These are phyloP conservation scores for Trametes hirsuta DNA, from an alignment of 1,284 basidiomycete genomes.

Conservation along the genomic window DNA sequence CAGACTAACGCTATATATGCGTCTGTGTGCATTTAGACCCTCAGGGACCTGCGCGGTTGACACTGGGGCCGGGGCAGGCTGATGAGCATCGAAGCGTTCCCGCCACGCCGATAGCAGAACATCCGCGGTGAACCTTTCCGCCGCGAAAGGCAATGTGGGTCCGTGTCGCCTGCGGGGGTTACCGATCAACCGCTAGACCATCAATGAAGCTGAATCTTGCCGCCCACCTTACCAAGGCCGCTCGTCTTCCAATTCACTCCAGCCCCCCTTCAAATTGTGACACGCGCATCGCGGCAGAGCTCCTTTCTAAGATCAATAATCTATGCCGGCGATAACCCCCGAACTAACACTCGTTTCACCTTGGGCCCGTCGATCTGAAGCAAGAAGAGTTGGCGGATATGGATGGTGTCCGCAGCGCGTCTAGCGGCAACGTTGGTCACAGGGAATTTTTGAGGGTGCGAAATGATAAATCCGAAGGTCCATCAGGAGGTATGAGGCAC, in stretches of 20 bases:
- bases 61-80: background rate
- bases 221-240: slow-evolving; percentile 2
- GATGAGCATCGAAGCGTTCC: slow-evolving; percentile 9
- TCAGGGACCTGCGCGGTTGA: slow-evolving; percentile 6
- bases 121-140: background rate
- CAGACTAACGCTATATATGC: slow-evolving; percentile 8
- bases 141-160: slow-evolving; percentile 15
- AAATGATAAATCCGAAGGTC: background rate
- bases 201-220: slow-evolving; percentile 11
- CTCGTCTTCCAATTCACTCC: background rate
- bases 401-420: background rate
- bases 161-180: slow-evolving; percentile 2
- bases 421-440: background rate
- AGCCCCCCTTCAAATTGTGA: background rate
- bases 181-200: slow-evolving; percentile 9
- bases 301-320: background rate
- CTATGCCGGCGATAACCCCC: background rate
- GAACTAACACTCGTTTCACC: background rate
- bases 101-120: slow-evolving; percentile 12
- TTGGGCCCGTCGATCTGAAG: background rate
- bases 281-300: slow-evolving; percentile 5
- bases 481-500: slow-evolving; percentile 12
- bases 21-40: background rate
- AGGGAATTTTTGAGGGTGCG: slow-evolving; percentile 6
- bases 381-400: background rate